Evolutionary conservation across 495 filamentous ascomycete species (phyloP), one percentile per base, ranked within the genome.

Genomic region (Daldinia loculata): DNA sequence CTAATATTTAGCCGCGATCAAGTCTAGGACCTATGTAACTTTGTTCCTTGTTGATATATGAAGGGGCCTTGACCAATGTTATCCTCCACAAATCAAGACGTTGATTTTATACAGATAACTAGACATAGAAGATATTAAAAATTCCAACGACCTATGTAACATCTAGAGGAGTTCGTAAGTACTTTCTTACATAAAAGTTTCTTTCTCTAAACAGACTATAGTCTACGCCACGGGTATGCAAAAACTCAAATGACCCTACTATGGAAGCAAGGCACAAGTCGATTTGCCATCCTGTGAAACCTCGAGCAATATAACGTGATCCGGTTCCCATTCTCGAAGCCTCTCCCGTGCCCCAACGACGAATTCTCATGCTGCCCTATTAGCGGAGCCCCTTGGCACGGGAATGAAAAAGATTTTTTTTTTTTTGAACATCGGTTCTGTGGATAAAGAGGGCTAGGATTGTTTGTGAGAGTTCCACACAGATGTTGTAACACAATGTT

Each of bases 391-490:
- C 14, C 41, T 34, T 36, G 26, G 22, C 15, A 34, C 24, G 12
- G 19, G 50, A 34, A 22, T 15, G 30, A 50, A 36, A 30, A 27
- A 29, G 0, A 6, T 29, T 2, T 22, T 14, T 11, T n/a, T n/a
- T 41, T 41, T 41, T 41, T 41, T 17, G 19, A 27, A 17, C 1
- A 36, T 22, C 14, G 29, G 36, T 61, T 43, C 32, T 36, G 58
- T 43, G 41, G 43, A 61, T 36, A 61, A 7, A 36, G 26, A 61
- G 27, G 57, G 41, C 26, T 1, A 5, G 15, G 9, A 0, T 6
- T 50, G 39, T 48, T 50, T 61, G 41, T 26, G 30, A 43, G 58
- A 26, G 17, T 7, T 61, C 58, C 41, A 9, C 27, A 43, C 1
- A 24, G 29, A n/a, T 32, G 39, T 41, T 48, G 58, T 50, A 26